Conservation (phyloP, 495 filamentous ascomycete genomes). For the Lineolata rhizophorae region DNA sequence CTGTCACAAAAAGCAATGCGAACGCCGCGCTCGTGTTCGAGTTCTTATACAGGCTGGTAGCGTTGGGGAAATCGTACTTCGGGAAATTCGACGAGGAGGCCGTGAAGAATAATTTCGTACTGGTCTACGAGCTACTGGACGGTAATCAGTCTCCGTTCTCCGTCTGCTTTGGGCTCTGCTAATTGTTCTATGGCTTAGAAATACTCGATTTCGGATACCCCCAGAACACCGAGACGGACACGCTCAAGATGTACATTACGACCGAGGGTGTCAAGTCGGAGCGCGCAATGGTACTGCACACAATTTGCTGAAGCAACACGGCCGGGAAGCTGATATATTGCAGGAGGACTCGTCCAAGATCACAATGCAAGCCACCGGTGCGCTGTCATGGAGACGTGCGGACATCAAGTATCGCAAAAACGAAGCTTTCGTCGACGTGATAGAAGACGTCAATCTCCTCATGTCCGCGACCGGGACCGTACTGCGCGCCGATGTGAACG, state of each 20-base stretch:
- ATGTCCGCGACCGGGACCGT: constrained; percentile 94
- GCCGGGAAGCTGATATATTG: not conserved
- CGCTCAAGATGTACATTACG: constrained; percentile 99
- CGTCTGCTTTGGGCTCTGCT: not conserved
- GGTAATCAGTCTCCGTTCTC: constrained; percentile 27
- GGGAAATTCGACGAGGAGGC: constrained; percentile 98
- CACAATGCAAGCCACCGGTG: constrained; percentile 97
- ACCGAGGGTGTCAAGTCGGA: constrained; percentile 97
- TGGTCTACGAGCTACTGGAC: constrained; percentile 95
- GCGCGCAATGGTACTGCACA: constrained; percentile 34
- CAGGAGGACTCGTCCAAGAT: constrained; percentile 81
- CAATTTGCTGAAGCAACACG: not conserved
- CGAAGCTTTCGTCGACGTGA: constrained; percentile 97
- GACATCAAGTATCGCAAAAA: constrained; percentile 99
- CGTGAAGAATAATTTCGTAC: constrained; percentile 98
- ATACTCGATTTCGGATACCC: constrained; percentile 99
- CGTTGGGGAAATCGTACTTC: constrained; percentile 88
- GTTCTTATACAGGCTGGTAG: constrained; percentile 82
- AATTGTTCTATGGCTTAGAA: constrained; percentile 33
- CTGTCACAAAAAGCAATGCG: constrained; percentile 97
- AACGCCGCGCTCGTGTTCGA: constrained; percentile 98
- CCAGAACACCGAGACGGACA: constrained; percentile 97
- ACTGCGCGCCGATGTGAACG: constrained; percentile 89
- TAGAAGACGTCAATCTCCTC: constrained; percentile 96
- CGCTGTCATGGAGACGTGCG: constrained; percentile 85